Evolutionary conservation across 2,329 filamentous ascomycete genomes (phyloP), one percentile per base, ranked within the genome.

Genomic region (Ophiosphaerella korrae): DNA sequence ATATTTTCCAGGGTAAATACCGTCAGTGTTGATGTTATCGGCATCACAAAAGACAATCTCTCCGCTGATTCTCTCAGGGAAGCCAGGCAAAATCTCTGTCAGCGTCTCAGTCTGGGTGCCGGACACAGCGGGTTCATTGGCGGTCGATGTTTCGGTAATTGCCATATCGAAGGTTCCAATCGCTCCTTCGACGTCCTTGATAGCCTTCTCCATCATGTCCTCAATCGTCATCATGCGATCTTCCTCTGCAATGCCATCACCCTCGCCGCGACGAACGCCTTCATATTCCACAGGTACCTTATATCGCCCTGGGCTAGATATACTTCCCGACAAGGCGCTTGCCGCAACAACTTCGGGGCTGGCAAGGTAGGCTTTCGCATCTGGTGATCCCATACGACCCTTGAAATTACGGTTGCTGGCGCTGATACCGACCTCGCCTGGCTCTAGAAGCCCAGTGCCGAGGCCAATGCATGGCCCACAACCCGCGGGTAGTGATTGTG

Each of bases 311-410:
- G 93, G 89, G 0, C 92, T 89, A 8, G 85, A 78, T 32, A 92
- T 91, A 53, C 82, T 82, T 11, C 89, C 89, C 13, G 79, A 78
- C 40, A 97, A 76, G 2, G 93, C 93, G 64, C 90, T 95, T 7
- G 94, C 92, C 3, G 93, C 93, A 0, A 97, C 93, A 2, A 96
- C 87, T 67, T 97, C 92, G 1, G 94, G 92, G 59, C 88, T 93
- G 5, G 88, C 89, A 1, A 97, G 85, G 70, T 96, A 97, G 0
- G 91, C 90, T 66, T 91, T 86, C 0, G 91, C 89, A 5, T 89
- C 84, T 2, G 83, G 85, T 12, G 83, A 87, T 3, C 92, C 92
- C 89, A 97, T 95, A 2, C 92, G 85, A 0, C 92, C 92, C 74
- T 92, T 92, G 80, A 92, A 97, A 73, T 96, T 96, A 9, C 92